Percentiles rank a stretch among this genome's conserved stretches.
phyloP scores from a whole-genome alignment of 495 filamentous ascomycete species.

The Trichocladium antarcticum region DNA sequence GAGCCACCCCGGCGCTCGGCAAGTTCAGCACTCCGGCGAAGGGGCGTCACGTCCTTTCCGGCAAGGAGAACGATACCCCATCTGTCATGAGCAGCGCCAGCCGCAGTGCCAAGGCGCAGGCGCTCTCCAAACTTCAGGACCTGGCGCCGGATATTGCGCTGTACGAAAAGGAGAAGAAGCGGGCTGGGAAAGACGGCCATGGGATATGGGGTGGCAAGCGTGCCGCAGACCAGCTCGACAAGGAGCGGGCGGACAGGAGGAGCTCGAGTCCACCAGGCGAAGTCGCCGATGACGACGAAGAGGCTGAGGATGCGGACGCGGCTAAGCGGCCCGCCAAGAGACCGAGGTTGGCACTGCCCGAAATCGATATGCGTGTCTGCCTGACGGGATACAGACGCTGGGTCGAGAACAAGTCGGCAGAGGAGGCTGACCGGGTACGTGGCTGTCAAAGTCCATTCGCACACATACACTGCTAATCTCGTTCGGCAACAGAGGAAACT shows the following conservation, averaged over 20 bases:
- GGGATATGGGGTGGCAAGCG: conserved; percentile 62
- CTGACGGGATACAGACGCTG: conserved; percentile 73
- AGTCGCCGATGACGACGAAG: conserved; percentile 43
- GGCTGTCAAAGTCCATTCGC: neutral
- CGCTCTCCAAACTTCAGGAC: conserved; percentile 61
- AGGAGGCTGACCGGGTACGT: conserved; percentile 70
- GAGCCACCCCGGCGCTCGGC: conserved; percentile 4
- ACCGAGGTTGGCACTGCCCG: conserved; percentile 46
- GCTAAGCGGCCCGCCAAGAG: conserved; percentile 43
- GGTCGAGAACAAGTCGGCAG: conserved; percentile 52
- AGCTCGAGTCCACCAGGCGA: conserved; percentile 24
- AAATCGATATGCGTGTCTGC: conserved; percentile 58
- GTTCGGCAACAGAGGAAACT: conserved; percentile 53
- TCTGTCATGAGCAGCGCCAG: conserved; percentile 53
- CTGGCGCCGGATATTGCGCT: conserved; percentile 72
- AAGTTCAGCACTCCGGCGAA: conserved; percentile 35
- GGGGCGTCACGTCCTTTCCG: conserved; percentile 33
- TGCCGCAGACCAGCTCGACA: conserved; percentile 46
- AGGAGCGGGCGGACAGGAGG: conserved; percentile 29
- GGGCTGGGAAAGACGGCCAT: conserved; percentile 56
- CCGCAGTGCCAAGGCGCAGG: conserved; percentile 77
- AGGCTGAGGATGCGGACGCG: conserved; percentile 40
- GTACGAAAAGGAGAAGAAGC: conserved; percentile 90
- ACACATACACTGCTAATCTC: conserved; percentile 17
- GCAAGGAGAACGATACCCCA: conserved; percentile 83